These are phyloP conservation scores for Fraxinus albicans DNA, from an alignment of 305 asterid genomes.

Conservation along the genomic window DNA sequence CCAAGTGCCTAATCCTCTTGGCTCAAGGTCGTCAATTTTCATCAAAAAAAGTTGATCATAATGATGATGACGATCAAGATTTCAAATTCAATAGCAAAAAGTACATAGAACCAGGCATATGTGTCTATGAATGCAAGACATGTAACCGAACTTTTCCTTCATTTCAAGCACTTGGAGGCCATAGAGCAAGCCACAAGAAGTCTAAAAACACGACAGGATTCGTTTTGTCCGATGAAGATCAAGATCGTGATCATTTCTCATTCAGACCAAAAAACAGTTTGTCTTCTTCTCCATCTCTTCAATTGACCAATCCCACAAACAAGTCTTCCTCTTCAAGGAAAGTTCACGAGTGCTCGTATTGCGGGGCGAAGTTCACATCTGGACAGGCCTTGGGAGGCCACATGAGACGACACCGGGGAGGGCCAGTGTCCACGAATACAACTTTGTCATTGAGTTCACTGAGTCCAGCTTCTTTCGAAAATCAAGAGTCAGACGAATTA, in stretches of 20 bases:
- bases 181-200: constrained; percentile 85
- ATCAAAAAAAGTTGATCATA: background rate
- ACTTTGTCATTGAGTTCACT: constrained; percentile 32
- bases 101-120: constrained; percentile 35
- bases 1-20: constrained; percentile 65
- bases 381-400: constrained; percentile 97
- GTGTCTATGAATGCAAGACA: constrained; percentile 71
- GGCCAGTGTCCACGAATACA: constrained; percentile 19
- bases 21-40: constrained; percentile 48
- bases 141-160: constrained; percentile 68
- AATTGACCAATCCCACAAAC: constrained; percentile 31
- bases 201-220: constrained; percentile 35
- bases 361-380: constrained; percentile 78
- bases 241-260: constrained; percentile 19
- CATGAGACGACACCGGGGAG: constrained; percentile 83
- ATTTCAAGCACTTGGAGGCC: constrained; percentile 93
- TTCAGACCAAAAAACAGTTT: constrained; percentile 18
- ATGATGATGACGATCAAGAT: background rate
- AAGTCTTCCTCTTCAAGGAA: constrained; percentile 35
- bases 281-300: constrained; percentile 47
- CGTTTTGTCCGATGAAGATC: constrained; percentile 40
- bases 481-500: constrained; percentile 26
- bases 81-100: constrained; percentile 41
- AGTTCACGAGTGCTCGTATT: constrained; percentile 70
- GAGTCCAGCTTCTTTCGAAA: constrained; percentile 21